Conservation (phyloP, 257 asterid genomes). For the Petunia secreta region DNA sequence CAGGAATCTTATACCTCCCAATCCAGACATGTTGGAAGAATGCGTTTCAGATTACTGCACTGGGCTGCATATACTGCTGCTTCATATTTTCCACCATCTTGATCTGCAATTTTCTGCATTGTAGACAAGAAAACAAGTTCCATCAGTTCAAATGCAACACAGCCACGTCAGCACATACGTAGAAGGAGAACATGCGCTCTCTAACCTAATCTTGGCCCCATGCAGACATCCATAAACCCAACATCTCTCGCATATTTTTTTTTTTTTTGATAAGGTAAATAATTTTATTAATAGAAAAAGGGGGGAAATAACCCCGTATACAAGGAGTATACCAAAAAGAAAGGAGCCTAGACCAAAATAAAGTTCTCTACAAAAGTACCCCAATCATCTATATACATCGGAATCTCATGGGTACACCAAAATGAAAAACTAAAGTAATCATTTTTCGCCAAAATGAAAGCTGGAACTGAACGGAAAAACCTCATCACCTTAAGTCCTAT, state of each 20-base stretch:
- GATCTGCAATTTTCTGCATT: conserved; percentile 89
- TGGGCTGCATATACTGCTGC: conserved; percentile 88
- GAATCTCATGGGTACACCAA: too few species aligned
- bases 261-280: too few species aligned
- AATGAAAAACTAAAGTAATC: not conserved
- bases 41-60: conserved; percentile 90
- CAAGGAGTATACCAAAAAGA: too few species aligned
- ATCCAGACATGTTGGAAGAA: conserved; percentile 91
- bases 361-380: too few species aligned
- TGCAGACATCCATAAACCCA: not conserved
- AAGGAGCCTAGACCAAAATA: too few species aligned
- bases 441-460: not conserved
- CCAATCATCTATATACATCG: too few species aligned
- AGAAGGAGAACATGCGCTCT: conserved; percentile 3
- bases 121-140: conserved; percentile 37
- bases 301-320: too few species aligned
- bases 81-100: conserved; percentile 92
- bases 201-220: not conserved
- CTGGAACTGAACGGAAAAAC: conserved; percentile 19
- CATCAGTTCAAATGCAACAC: conserved; percentile 31
- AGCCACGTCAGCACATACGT: conserved; percentile 6
- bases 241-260: not conserved
- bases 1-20: conserved; percentile 77
- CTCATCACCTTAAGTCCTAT: conserved; percentile 19
- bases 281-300: not conserved